Evolutionary conservation across 768 basidiomycete species (phyloP), one percentile per base, ranked within the genome.

Genomic region (Gymnopilus dilepis): DNA sequence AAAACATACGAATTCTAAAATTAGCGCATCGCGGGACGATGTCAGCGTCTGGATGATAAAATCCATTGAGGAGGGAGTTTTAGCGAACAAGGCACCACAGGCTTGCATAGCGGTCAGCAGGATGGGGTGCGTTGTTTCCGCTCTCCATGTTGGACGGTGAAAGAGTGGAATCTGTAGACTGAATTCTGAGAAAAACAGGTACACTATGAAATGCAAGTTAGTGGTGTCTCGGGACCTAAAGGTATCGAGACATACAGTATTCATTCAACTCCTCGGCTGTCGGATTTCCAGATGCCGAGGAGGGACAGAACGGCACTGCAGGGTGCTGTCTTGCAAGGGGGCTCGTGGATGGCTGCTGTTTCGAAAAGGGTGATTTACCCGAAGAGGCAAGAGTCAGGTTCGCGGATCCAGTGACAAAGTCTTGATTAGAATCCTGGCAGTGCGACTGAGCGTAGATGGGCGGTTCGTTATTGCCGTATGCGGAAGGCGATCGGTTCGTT

Each of bases 11-110:
- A 84, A 81, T 74, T 86, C 86, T 50, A 77, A 74, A 65, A 83
- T 75, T 64, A 86, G 76, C 62, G 78, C 73, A 66, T 84, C 84
- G 58, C 81, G 78, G 54, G 76, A 77, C 34, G 69, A 77, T 22
- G 69, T 74, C 64, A 84, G 72, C 22, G 76, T 80, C 48, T 74
- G 77, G 41, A 75, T 77, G 65, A 85, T 84, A 72, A 84, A 88
- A 41, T 73, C 73, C 57, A 73, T 65, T 2, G 86, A 84, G 31
- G 71, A 75, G n/a, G 74, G 73, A 11, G 79, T 85, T 69, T 79
- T 83, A 50, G 80, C 81, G 69, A 83, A 86, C 54, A 85, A 75
- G 24, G 83, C 90, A 60, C 84, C 89, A 71, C 82, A 87, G 21
- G 82, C 86, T 70, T 83, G 82, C 85, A 86, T 86, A 22, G 81